A percentile compares a stretch with the other conserved stretches of the same genome.
Evolutionary conservation across 2,329 filamentous ascomycete genomes (phyloP).

Genomic region (Zymoseptoria brevis): DNA sequence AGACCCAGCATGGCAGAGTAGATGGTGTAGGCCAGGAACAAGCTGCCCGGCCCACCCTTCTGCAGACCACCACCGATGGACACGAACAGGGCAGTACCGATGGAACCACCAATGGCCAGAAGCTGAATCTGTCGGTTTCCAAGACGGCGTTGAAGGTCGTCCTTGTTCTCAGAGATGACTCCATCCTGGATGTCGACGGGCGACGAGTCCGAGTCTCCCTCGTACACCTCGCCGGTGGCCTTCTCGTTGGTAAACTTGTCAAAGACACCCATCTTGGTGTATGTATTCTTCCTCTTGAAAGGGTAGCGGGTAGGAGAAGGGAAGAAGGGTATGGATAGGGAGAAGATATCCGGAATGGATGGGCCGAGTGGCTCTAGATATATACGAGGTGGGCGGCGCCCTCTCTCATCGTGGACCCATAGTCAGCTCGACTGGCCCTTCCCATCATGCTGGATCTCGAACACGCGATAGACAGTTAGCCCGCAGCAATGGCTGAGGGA

Average conservation of each 20-base stretch:
- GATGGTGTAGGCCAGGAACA: constrained; percentile 52
- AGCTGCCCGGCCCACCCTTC: constrained; percentile 42
- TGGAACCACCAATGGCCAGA: constrained; percentile 25
- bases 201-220: constrained; percentile 3
- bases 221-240: constrained; percentile 3
- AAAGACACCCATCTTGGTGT: constrained; percentile 10
- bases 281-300: neutral
- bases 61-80: constrained; percentile 49
- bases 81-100: constrained; percentile 24
- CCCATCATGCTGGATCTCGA: neutral
- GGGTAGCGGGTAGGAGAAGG: neutral
- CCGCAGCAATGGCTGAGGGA: neutral
- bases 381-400: neutral
- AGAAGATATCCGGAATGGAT: neutral
- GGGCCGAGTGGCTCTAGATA: neutral
- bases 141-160: constrained; percentile 41
- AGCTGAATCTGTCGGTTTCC: constrained; percentile 39
- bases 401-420: neutral
- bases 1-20: constrained; percentile 50
- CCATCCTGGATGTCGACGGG: constrained; percentile 13
- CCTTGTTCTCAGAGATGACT: constrained; percentile 25
- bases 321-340: neutral
- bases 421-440: neutral
- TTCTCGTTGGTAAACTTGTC: constrained; percentile 9
- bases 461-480: constrained; percentile 3